Evolutionary conservation across 2,329 filamentous ascomycete genomes (phyloP), one percentile per base, ranked within the genome.

Genomic region (Hypoxylon sp.): DNA sequence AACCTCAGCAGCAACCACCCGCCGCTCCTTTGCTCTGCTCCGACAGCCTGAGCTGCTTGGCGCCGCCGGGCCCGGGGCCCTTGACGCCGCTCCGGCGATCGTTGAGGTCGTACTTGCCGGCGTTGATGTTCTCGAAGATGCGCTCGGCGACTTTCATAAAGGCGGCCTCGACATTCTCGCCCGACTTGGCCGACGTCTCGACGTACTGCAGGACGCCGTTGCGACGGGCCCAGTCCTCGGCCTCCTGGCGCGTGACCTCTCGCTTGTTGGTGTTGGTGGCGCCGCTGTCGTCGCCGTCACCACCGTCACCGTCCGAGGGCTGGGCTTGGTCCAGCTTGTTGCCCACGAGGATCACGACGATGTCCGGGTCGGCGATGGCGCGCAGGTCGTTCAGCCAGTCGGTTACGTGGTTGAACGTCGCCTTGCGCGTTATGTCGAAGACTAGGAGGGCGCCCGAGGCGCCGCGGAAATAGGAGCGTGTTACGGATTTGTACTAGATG

Each of bases 91-190:
- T 93, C 67, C 92, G 83, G 67, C 93, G 82, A 71, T 97, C 93
- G 68, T 96, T 96, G 62, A 97, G 76, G 73, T 99, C 92, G 70
- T 97, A 97, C 69, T 86, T 90, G 7, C 94, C 94, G 1, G 90
- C 90, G 76, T 97, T 91, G 57, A 99, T 97, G 67, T 97, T 97
- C 70, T 93, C 86, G 69, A 95, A 96, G 76, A 99, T 97, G 71
- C 92, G 81, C 77, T 97, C 91, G 13, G 94, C 91, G 9, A 97
- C 92, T 67, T 94, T 86, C 68, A 96, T 81, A 67, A 99, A 99
- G 2, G 94, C 94, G 62, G 86, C 83, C 71, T 99, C 94, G 25
- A 99, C 94, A 40, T 91, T 91, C 69, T 96, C 91, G 42, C 94
- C 94, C 56, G 88, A 95, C 78, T 97, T 99, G 38, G 94, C 94